phyloP scores from a whole-genome alignment of 1,284 basidiomycete species.

The Pseudozyma tsukubaensis region DNA sequence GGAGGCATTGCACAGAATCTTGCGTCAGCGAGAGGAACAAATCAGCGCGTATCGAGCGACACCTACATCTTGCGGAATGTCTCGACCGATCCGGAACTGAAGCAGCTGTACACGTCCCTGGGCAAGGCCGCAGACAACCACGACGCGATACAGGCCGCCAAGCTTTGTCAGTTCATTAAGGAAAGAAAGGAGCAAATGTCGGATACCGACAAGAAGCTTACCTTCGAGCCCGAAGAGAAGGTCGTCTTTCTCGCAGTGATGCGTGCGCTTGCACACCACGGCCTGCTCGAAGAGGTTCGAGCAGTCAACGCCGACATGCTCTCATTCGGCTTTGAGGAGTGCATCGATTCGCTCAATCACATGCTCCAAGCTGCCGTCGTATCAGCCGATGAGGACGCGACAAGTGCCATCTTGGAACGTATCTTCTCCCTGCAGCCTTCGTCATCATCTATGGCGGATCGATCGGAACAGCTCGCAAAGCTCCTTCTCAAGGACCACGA shows the following conservation, averaged over 20 bases:
- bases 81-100: conserved; percentile 34
- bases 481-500: conserved; percentile 7
- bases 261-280: conserved; percentile 40
- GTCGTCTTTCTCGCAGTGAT: conserved; percentile 38
- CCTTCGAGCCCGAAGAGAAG: conserved; percentile 29
- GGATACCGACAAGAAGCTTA: background rate
- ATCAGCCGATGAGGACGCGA: conserved; percentile 21
- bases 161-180: conserved; percentile 32
- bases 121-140: conserved; percentile 26
- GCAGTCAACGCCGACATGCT: conserved; percentile 51
- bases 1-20: background rate
- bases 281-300: conserved; percentile 31
- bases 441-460: background rate
- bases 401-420: conserved; percentile 23
- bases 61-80: conserved; percentile 32
- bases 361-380: conserved; percentile 46
- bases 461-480: conserved; percentile 14
- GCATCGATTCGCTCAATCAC: conserved; percentile 47
- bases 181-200: conserved; percentile 26
- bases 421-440: conserved; percentile 26
- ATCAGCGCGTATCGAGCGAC: conserved; percentile 14
- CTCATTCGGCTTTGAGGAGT: conserved; percentile 19
- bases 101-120: conserved; percentile 37
- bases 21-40: background rate
- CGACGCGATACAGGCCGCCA: conserved; percentile 22